Base-by-base conservation (phyloP, 1,139 yeast genomes). In the Yamadazyma siamensis region DNA sequence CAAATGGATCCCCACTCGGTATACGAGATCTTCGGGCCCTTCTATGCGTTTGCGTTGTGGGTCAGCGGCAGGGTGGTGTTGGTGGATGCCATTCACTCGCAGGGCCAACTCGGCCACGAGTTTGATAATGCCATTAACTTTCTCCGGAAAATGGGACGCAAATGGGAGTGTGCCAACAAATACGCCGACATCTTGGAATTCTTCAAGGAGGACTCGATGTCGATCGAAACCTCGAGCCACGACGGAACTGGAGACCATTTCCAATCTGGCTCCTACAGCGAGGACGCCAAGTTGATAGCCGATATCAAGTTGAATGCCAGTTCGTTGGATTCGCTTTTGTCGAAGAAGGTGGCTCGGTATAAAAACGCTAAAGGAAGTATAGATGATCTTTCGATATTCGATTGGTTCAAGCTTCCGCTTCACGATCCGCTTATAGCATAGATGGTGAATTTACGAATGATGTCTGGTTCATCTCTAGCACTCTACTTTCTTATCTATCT, bases 31-130 rank as follows among this genome's bases (percentile, higher is more conserved):
- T 36, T 44, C 13, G 51, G 51, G 3, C 51, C 51, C 1, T 46
- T 44, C 21, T 47, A 44, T 36, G 45, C 47, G 1, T 47, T 47
- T 34, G 35, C 43, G 7, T 26, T 47, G 6, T 47, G 51, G 51
- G 50, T 47, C 2, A 33, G 43, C 31, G 49, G 49, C 2, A 38
- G 51, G 28, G 43, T 47, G 2, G 27, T 45, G 3, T 31, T 46
- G 19, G 50, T 44, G 6, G 32, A 44, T 25, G 32, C 40, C 15
- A 35, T 43, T n/a, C 35, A 35, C 23, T 31, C 33, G 11, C 32
- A 34, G 14, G 40, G 35, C 5, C 40, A 38, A 15, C 24, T 46
- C 16, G 40, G 32, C 19, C 31, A 28, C 7, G 43, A 44, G 8
- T 40, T 43, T 28, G 47, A 44, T 11, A 30, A 32, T 19, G 33